Conservation (phyloP, 768 basidiomycete genomes). For the Mycena capillaripes region DNA sequence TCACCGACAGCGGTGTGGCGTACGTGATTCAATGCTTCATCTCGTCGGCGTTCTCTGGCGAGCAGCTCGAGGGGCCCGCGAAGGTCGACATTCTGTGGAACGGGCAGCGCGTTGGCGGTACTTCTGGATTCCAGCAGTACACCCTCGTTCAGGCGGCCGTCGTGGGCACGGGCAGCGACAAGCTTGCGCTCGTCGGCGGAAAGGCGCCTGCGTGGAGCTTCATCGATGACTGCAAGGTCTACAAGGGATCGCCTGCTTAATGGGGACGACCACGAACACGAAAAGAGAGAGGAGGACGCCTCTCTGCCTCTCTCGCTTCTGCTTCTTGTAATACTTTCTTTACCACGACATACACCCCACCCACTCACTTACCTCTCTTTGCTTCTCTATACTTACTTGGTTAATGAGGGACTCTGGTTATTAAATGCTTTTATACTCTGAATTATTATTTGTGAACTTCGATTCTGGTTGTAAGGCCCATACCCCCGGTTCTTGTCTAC, state of each 20-base stretch:
- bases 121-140: conserved; percentile 54
- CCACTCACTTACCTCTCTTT: no score
- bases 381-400: no score
- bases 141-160: conserved; percentile 50
- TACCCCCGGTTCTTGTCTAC: no score
- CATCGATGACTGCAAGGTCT: conserved; percentile 57
- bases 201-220: conserved; percentile 63
- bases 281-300: no score
- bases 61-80: conserved; percentile 48
- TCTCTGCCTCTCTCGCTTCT: no score
- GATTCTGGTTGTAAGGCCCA: no score
- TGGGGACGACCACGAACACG: neutral
- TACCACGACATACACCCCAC: no score
- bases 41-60: conserved; percentile 53
- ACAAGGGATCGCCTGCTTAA: neutral
- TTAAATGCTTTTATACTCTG: no score
- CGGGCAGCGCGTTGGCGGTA: conserved; percentile 47
- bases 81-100: conserved; percentile 62
- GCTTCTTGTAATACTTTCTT: no score
- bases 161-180: conserved; percentile 51
- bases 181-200: conserved; percentile 57
- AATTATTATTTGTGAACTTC: no score
- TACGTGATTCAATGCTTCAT: conserved; percentile 60
- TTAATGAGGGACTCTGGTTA: no score
- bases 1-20: conserved; percentile 43